Percentiles rank a stretch among this genome's conserved stretches.
Evolutionary conservation across 306 rosid species (phyloP).

Genomic region (Citrullus amarus): DNA sequence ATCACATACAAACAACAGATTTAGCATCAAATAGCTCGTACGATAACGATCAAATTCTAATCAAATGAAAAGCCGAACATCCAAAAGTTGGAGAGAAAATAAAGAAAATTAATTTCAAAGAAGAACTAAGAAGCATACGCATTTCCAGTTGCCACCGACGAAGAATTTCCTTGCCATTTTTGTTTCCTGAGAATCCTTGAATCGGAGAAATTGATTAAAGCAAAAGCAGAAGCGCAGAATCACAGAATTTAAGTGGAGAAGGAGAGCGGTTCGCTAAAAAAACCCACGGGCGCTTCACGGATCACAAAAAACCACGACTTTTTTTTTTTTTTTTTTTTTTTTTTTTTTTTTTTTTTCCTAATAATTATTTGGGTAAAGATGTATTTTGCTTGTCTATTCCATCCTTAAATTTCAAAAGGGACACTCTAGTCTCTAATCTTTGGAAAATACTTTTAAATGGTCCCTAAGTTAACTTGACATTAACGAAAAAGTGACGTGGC

Average conservation of each 20-base stretch:
- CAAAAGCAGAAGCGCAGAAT: background rate
- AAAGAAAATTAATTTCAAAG: background rate
- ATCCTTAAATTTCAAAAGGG: too few relatives aligned
- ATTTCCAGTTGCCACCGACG: conserved; percentile 96
- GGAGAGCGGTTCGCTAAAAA: background rate
- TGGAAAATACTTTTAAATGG: too few relatives aligned
- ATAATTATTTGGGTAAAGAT: too few relatives aligned
- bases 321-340: background rate
- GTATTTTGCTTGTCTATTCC: too few relatives aligned
- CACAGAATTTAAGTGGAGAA: background rate
- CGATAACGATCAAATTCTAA: background rate
- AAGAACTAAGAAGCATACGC: conserved; percentile 33
- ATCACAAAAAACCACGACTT: background rate
- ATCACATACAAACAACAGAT: background rate
- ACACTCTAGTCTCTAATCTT: too few relatives aligned
- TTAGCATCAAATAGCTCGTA: background rate
- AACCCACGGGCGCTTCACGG: background rate
- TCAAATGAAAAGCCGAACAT: background rate
- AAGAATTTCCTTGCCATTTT: conserved; percentile 61
- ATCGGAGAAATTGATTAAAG: background rate
- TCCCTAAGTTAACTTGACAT: too few relatives aligned
- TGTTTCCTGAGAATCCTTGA: background rate
- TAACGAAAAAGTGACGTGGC: too few relatives aligned
- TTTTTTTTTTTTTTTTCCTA: background rate
- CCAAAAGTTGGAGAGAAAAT: background rate